phyloP scores from a whole-genome alignment of 1,284 basidiomycete genomes.

The Fomitopsis schrenkii region DNA sequence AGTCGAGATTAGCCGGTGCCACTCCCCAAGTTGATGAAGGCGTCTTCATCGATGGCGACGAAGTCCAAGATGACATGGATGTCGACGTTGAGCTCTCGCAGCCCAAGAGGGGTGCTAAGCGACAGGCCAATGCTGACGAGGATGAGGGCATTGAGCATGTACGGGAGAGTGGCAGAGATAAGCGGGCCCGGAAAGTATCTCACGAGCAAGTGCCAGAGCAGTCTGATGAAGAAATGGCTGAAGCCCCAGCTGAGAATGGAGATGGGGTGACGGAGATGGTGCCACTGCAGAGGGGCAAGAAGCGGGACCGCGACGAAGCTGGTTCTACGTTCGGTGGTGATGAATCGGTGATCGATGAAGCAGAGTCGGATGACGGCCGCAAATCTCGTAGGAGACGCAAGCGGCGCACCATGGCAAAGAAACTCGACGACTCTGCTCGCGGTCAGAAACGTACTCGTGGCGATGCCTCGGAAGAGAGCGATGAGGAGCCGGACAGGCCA shows the following conservation, averaged over 20 bases:
- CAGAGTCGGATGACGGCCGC: slow-evolving; percentile 19
- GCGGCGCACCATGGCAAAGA: slow-evolving; percentile 43
- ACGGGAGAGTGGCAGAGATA: slow-evolving; percentile 21
- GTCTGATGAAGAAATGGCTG: slow-evolving; percentile 28
- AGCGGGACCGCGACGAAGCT: slow-evolving; percentile 69
- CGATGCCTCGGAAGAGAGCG: slow-evolving; percentile 46
- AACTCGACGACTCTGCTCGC: slow-evolving; percentile 40
- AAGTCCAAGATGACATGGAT: slow-evolving; percentile 15
- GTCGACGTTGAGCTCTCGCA: slow-evolving; percentile 16
- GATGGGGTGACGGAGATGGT: slow-evolving; percentile 17
- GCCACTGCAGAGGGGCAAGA: slow-evolving; percentile 56
- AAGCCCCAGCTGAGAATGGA: slow-evolving; percentile 16
- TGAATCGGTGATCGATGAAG: slow-evolving; percentile 32
- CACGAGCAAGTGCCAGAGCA: slow-evolving; percentile 28
- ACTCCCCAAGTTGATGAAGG: slow-evolving; percentile 33
- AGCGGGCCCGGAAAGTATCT: slow-evolving; percentile 46
- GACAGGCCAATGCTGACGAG: slow-evolving; percentile 35
- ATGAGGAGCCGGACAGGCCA: slow-evolving; percentile 34
- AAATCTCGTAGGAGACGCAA: slow-evolving; percentile 28
- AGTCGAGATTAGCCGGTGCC: slow-evolving; percentile 46
- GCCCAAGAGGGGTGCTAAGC: slow-evolving; percentile 44
- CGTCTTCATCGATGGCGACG: slow-evolving; percentile 6
- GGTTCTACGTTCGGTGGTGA: slow-evolving; percentile 68
- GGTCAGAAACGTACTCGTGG: slow-evolving; percentile 66
- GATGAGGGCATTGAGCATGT: slow-evolving; percentile 28